phyloP scores from a whole-genome alignment of 2,329 filamentous ascomycete genomes.

The Orbilia brochopaga region DNA sequence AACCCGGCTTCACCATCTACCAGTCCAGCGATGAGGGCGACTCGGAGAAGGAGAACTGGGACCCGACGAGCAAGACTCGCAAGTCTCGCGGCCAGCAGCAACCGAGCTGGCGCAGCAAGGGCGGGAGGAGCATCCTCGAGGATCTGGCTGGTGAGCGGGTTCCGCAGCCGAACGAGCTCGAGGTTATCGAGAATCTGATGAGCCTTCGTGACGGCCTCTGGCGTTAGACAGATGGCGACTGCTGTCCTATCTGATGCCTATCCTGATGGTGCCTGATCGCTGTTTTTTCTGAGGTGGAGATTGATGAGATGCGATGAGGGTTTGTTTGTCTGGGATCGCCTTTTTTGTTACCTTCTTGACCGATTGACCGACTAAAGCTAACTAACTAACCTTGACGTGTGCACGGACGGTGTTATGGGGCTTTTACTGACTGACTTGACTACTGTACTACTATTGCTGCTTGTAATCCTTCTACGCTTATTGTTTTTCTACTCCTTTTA shows the following conservation, averaged over 20 bases:
- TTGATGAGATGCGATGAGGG: background rate
- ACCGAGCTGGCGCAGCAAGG: constrained; percentile 32
- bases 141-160: constrained; percentile 35
- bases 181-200: constrained; percentile 48
- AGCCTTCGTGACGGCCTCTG: constrained; percentile 41
- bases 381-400: background rate
- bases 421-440: too few species aligned
- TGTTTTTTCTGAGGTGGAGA: too few species aligned
- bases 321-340: background rate
- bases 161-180: constrained; percentile 43
- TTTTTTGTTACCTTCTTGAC: constrained; percentile 1
- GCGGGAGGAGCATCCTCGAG: constrained; percentile 21
- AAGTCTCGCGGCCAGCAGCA: constrained; percentile 26
- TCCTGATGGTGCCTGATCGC: too few species aligned
- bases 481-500: background rate
- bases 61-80: constrained; percentile 27
- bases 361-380: too few species aligned
- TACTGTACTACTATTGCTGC: background rate
- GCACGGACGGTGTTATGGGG: constrained; percentile 21
- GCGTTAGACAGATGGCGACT: constrained; percentile 21
- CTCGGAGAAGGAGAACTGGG: constrained; percentile 48
- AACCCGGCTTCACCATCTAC: constrained; percentile 44
- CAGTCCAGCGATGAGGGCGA: constrained; percentile 46
- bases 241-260: background rate
- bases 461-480: constrained; percentile 1